phyloP scores from a whole-genome alignment of 1,284 basidiomycete species.

The Phellopilus nigrolimitatus region DNA sequence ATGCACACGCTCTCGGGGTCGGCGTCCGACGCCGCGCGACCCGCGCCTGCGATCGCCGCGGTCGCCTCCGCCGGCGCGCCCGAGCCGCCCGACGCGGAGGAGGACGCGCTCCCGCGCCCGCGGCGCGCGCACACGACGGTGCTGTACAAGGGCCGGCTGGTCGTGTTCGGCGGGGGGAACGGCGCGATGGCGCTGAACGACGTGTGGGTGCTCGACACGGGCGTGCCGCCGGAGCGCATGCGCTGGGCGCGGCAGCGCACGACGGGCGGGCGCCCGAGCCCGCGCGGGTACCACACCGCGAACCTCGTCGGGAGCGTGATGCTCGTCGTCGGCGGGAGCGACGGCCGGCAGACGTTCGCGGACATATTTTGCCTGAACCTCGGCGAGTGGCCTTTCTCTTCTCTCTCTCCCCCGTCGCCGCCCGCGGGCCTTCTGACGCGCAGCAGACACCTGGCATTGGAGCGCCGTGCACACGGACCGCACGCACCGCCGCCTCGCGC shows the following conservation, averaged over 20 bases:
- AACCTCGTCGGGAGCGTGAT: constrained; percentile 83
- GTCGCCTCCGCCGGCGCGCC: constrained; percentile 20
- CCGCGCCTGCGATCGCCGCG: neutral
- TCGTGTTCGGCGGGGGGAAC: constrained; percentile 91
- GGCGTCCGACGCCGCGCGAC: neutral
- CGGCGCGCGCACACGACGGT: constrained; percentile 87
- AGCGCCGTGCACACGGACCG: constrained; percentile 51
- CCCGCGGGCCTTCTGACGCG: too few relatives aligned
- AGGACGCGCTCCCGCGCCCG: constrained; percentile 47
- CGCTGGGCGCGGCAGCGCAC: constrained; percentile 62
- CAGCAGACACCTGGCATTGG: constrained; percentile 68
- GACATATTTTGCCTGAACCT: constrained; percentile 87
- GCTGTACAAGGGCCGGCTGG: constrained; percentile 67
- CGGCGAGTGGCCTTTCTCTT: constrained; percentile 42
- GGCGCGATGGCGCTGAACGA: constrained; percentile 87
- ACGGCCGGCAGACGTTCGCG: constrained; percentile 75
- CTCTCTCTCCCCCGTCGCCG: neutral
- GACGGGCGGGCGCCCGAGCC: constrained; percentile 49
- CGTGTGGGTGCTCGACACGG: constrained; percentile 80
- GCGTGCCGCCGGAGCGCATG: constrained; percentile 41
- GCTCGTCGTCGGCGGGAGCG: constrained; percentile 79
- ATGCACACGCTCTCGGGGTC: constrained; percentile 16
- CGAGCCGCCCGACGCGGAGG: constrained; percentile 22
- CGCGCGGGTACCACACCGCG: constrained; percentile 87
- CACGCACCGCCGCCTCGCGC: constrained; percentile 72